phyloP scores from a whole-genome alignment of 176 grass and related monocot species.

The bread wheat (Triticum aestivum) region IWGSC_CS_RefSeq_v2.1 NC_057806.1:662423697-662424196 shows the following conservation, averaged over 20 bases:
- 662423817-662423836: not conserved
- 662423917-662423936: constrained; percentile 26
- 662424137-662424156: not conserved
- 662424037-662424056: constrained; percentile 63
- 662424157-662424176: not conserved
- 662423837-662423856: not conserved
- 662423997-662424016: constrained; percentile 82
- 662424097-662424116: not conserved
- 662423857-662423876: not conserved
- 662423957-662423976: constrained; percentile 40
- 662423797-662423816: not conserved
- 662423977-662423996: constrained; percentile 68
- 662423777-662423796: too few species aligned
- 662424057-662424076: not conserved
- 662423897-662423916: not conserved
- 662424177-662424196: not conserved
- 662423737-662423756: too few species aligned
- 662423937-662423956: constrained; percentile 10
- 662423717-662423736: too few species aligned
- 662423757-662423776: too few species aligned
- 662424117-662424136: not conserved
- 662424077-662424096: not conserved
- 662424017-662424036: constrained; percentile 79
- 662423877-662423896: not conserved
- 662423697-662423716: too few species aligned